Evolutionary conservation across 768 basidiomycete species (phyloP).

Genomic region (Tricholoma flavovirens): DNA sequence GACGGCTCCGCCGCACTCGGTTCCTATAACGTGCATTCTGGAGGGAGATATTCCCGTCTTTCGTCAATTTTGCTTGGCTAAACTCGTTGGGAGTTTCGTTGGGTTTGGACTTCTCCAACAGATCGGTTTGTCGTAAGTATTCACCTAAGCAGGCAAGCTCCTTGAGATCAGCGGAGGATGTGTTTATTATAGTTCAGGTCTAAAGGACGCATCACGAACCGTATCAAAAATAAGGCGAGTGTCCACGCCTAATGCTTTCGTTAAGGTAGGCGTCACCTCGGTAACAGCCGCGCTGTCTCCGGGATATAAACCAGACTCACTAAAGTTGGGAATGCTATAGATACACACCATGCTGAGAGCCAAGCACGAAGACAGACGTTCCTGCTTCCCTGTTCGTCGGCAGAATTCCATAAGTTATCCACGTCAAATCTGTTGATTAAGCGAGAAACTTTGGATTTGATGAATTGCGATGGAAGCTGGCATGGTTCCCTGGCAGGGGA

Average conservation of each 20-base stretch:
- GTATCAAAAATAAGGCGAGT: constrained; percentile 11
- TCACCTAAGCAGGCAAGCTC: constrained; percentile 26
- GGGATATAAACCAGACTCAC: background rate
- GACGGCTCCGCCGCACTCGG: constrained; percentile 28
- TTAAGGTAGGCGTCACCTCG: constrained; percentile 1
- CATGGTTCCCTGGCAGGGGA: constrained; percentile 16
- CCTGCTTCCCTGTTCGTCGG: constrained; percentile 10
- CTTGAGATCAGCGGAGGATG: constrained; percentile 12
- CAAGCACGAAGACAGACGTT: constrained; percentile 34
- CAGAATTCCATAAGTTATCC: constrained; percentile 25
- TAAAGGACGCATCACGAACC: background rate
- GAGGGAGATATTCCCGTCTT: constrained; percentile 25
- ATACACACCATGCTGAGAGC: constrained; percentile 30
- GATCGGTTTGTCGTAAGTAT: constrained; percentile 26
- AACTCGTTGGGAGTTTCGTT: constrained; percentile 31
- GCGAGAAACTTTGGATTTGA: constrained; percentile 13
- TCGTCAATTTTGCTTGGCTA: constrained; percentile 13
- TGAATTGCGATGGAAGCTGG: constrained; percentile 23
- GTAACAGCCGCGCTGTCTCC: constrained; percentile 11
- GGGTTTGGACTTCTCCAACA: constrained; percentile 29
- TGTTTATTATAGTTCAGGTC: background rate
- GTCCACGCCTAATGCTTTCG: constrained; percentile 12
- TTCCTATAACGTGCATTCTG: constrained; percentile 38
- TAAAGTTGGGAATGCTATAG: background rate
- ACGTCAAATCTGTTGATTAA: constrained; percentile 14